Percentiles rank a stretch among this genome's conserved stretches.
Conservation (phyloP, 805 yeast genomes). For the Starmera quercuum region DNA sequence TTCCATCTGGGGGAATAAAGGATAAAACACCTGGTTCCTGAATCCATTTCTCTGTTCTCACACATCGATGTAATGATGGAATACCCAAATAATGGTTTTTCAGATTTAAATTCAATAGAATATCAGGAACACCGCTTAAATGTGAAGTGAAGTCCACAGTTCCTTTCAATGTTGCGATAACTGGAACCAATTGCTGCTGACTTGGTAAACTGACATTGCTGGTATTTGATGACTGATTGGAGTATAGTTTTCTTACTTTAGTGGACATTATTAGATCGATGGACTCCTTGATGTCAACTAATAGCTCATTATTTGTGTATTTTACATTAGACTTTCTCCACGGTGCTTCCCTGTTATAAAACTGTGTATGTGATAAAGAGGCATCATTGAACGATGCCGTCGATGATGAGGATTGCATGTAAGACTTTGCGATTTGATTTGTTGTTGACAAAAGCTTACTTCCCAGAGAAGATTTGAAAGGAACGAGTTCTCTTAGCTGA, state of each 20-base stretch:
- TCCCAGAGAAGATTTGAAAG: conserved; percentile 30
- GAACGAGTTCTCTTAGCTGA: conserved; percentile 60
- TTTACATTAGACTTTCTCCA: conserved; percentile 76
- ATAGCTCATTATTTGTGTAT: conserved; percentile 76
- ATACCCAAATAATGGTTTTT: conserved; percentile 40
- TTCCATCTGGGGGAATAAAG: conserved; percentile 89
- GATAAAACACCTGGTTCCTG: conserved; percentile 38
- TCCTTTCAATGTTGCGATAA: conserved; percentile 56
- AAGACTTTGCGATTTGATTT: conserved; percentile 21
- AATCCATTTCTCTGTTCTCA: conserved; percentile 47
- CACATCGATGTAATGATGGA: conserved; percentile 68
- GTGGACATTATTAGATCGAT: conserved; percentile 43
- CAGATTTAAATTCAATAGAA: conserved; percentile 46
- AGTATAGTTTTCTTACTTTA: conserved; percentile 13
- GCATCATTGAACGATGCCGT: conserved; percentile 2
- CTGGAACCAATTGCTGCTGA: conserved; percentile 27
- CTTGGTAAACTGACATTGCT: conserved; percentile 13
- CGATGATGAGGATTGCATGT: conserved; percentile 11
- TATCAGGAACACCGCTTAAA: conserved; percentile 71
- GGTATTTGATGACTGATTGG: conserved; percentile 1
- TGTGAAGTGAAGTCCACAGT: conserved; percentile 53
- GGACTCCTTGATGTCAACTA: conserved; percentile 71
- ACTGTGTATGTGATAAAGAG: conserved; percentile 1
- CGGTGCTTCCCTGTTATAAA: conserved; percentile 33
- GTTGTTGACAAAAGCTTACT: conserved; percentile 28